Base-by-base conservation (phyloP, 2,329 filamentous ascomycete genomes). In the Bertia moriformis region DNA sequence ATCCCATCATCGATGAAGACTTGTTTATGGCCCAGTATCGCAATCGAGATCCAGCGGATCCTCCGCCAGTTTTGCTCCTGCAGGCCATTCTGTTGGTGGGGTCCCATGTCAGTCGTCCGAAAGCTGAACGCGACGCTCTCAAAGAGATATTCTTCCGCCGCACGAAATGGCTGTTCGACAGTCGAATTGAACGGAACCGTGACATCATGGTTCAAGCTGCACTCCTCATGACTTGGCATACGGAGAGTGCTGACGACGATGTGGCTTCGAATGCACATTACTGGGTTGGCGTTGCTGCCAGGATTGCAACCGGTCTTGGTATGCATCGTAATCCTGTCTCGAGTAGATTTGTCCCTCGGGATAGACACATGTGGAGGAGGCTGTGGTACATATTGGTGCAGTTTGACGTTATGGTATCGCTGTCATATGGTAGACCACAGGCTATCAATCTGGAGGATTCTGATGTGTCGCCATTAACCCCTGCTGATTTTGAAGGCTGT, bases 141-240 rank as follows among this genome's bases (percentile, higher is more conserved):
- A 68, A 69, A 44, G 52, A 60, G 2, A 53, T 60, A 4, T 66
- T 73, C 46, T 72, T 70, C 44, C 60, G 63, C 14, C 61, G 69
- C 14, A 65, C 67, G 13, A 73, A 72, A 47, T 59, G 61, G 42
- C 52, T 73, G 1, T 67, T 71, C 32, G 69, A 73, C 46, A 60
- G 58, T 19, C 62, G 69, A 4, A 63, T 68, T 24, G 69, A 73
- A 44, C 60, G 66, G 18, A 67, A 73, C 45, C 60, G 70, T 13
- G 63, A 67, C 43, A 60, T 63, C 20, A 57, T 72, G 38, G 59
- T 73, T n/a, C 70, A 73, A 48, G 64, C 64, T 3, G 66, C 68
- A 2, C 52, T 73, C 17, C 57, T 73, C 1, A 46, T 73, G 39
- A 71, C 67, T 2, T 73, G 69, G 70, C 65, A 71, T 44, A 65